A percentile compares a stretch with the other conserved stretches of the same genome.
phyloP scores from a whole-genome alignment of 2,329 filamentous ascomycete genomes.

The Pseudogymnoascus sp. region DNA sequence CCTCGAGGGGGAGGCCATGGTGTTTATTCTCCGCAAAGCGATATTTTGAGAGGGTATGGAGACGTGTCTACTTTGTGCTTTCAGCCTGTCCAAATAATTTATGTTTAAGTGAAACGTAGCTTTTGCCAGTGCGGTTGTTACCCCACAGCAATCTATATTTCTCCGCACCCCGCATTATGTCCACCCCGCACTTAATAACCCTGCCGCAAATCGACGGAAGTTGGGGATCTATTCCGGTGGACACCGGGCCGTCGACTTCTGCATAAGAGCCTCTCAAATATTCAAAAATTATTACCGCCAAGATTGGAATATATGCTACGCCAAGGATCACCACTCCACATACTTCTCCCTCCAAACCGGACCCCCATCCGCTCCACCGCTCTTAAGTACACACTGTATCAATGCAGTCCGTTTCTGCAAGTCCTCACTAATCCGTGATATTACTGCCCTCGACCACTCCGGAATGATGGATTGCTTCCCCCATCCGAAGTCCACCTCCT shows the following conservation, averaged over 20 bases:
- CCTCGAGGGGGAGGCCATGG: background rate
- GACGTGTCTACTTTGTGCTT: constrained; percentile 4
- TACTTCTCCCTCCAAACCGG: constrained; percentile 9
- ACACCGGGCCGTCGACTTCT: background rate
- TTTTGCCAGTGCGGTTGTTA: background rate
- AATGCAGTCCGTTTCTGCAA: background rate
- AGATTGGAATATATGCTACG: too few relatives aligned
- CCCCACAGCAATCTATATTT: constrained; percentile 6
- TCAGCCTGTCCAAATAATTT: background rate
- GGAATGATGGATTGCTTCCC: background rate
- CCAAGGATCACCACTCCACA: constrained; percentile 2
- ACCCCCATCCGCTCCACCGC: background rate
- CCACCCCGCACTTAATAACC: background rate
- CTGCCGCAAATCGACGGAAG: background rate
- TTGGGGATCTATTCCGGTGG: background rate
- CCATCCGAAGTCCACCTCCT: constrained; percentile 10
- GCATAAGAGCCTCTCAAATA: background rate
- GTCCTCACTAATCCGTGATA: constrained; percentile 9
- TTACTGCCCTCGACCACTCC: constrained; percentile 8
- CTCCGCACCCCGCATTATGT: background rate
- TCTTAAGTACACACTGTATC: constrained; percentile 10
- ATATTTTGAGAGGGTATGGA: background rate
- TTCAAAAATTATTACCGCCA: background rate
- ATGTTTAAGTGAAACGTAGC: background rate
- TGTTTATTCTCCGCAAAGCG: background rate